These are phyloP conservation scores for Cercophora samala DNA, from an alignment of 495 filamentous ascomycete genomes.

Conservation along the genomic window DNA sequence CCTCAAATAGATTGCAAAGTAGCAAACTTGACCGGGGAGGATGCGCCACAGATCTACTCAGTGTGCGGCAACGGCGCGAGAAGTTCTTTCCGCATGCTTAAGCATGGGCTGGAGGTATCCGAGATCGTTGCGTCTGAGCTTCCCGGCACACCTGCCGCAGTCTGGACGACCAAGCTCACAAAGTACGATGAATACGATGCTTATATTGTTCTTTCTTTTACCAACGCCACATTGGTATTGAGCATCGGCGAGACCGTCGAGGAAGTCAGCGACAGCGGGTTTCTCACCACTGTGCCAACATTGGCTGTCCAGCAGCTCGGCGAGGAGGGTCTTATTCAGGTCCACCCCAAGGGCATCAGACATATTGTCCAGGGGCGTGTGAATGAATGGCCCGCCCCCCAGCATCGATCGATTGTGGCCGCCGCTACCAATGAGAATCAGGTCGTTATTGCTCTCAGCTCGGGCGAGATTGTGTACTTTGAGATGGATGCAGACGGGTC, in stretches of 20 bases:
- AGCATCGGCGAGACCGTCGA: slow-evolving; percentile 96
- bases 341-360: slow-evolving; percentile 90
- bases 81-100: slow-evolving; percentile 85
- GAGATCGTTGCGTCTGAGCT: slow-evolving; percentile 93
- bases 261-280: slow-evolving; percentile 89
- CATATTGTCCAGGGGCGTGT: slow-evolving; percentile 82
- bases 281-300: slow-evolving; percentile 80
- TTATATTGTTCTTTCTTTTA: slow-evolving; percentile 66
- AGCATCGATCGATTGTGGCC: slow-evolving; percentile 93
- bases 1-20: slow-evolving; percentile 88
- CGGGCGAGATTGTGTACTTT: slow-evolving; percentile 95
- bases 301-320: slow-evolving; percentile 91
- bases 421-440: slow-evolving; percentile 91
- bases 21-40: slow-evolving; percentile 81
- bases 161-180: slow-evolving; percentile 94
- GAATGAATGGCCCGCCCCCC: slow-evolving; percentile 91
- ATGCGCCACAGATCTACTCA: slow-evolving; percentile 94
- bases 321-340: slow-evolving; percentile 87
- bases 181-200: slow-evolving; percentile 79
- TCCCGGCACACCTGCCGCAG: slow-evolving; percentile 76
- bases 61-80: slow-evolving; percentile 83
- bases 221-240: slow-evolving; percentile 74
- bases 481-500: slow-evolving; percentile 91
- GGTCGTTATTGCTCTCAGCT: slow-evolving; percentile 88
- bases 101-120: slow-evolving; percentile 87